Percentiles rank a stretch among this genome's conserved stretches.
Evolutionary conservation across 1,284 basidiomycete species (phyloP).

Genomic region (Ustilago curta): DNA sequence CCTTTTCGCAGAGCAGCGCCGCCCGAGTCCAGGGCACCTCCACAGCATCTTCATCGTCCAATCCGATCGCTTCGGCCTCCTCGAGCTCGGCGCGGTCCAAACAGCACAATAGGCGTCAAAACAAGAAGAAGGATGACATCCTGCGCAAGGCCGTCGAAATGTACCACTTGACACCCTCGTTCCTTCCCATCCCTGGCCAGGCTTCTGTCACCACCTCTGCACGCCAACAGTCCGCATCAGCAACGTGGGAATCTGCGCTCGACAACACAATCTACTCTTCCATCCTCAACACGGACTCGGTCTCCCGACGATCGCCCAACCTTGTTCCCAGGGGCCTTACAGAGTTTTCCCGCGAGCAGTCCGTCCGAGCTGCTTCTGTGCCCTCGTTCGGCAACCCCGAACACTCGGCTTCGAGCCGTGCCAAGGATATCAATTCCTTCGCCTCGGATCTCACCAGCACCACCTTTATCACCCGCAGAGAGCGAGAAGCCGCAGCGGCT

Average conservation of each 20-base stretch:
- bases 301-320: slow-evolving; percentile 38
- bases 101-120: slow-evolving; percentile 28
- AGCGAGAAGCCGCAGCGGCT: slow-evolving; percentile 46
- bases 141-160: slow-evolving; percentile 64
- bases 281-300: slow-evolving; percentile 47
- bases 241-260: slow-evolving; percentile 34
- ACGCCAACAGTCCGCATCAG: slow-evolving; percentile 7
- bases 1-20: slow-evolving; percentile 30
- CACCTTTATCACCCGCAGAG: slow-evolving; percentile 44
- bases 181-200: slow-evolving; percentile 55
- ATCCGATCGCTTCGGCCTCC: slow-evolving; percentile 32
- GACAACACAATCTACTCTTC: slow-evolving; percentile 48
- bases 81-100: slow-evolving; percentile 18
- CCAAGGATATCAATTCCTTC: slow-evolving; percentile 27
- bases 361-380: slow-evolving; percentile 33
- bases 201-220: slow-evolving; percentile 17
- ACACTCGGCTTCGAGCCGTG: slow-evolving; percentile 19
- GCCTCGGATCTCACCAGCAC: slow-evolving; percentile 48
- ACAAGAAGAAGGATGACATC: slow-evolving; percentile 47
- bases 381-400: slow-evolving; percentile 47
- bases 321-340: slow-evolving; percentile 35
- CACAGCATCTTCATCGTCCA: slow-evolving; percentile 30
- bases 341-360: slow-evolving; percentile 43
- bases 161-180: slow-evolving; percentile 64
- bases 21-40: slow-evolving; percentile 11